Base-by-base conservation (phyloP, 225 moss, liverwort and hornwort genomes). In the Antitrichia curtipendula region DNA sequence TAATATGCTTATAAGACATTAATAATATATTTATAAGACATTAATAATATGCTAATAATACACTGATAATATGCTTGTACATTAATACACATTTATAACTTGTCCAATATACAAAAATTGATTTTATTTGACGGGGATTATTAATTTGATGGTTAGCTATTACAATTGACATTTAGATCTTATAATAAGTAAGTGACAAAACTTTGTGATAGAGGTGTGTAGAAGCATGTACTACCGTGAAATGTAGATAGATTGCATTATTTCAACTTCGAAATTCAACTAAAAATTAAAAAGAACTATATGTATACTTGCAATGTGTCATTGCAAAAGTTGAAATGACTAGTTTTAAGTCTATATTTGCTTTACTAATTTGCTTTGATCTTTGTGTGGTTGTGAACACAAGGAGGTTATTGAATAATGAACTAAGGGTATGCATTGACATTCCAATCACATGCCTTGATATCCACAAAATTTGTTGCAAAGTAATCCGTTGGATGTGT, bases 401-500 rank as follows among this genome's bases (percentile, higher is more conserved):
- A 11, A 73, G 0, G 11, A 7, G 12, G 12, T 31, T 31, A 31
- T 17, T 19, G 29, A 31, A 1, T 31, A 47, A 47, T 49, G 11
- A 0, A 31, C 0, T 18, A 2, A 18, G 7, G 11, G 1, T 73
- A 29, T 18, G 31, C 11, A 31, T 1, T 49, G 0, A 73, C 9
- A 49, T 47, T 49, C 19, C 29, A 47, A 31, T 2, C 1, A 2
- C 49, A 47, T 49, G 73, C 7, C 47, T 31, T 47, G 11, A 18
- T 73, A 47, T 49, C 27, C 12, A 18, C 19, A 73, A 11, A 73
- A 31, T 31, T 73, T 47, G 47, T 73, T 49, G 31, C 7, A 3
- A 75, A 21, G 5, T 50, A 8, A 5, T 75, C 0, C 1, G 0
- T 32, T 50, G 21, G 13, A 75, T 50, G 75, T 0, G 0, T 2